These are phyloP conservation scores for Termitomyces sp. DNA, from an alignment of 768 basidiomycete genomes.

Conservation along the genomic window DNA sequence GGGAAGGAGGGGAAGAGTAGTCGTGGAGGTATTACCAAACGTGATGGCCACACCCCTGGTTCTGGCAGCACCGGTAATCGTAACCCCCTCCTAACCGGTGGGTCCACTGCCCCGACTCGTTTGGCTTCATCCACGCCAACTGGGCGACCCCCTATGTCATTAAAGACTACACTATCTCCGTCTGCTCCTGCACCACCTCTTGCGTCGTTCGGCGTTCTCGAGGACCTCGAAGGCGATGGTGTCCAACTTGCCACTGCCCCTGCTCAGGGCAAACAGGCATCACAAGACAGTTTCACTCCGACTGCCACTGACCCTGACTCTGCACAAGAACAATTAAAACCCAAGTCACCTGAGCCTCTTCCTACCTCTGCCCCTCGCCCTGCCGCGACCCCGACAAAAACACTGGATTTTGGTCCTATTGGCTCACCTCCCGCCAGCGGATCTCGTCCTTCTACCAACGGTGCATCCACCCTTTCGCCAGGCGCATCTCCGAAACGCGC, in stretches of 20 bases:
- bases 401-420: slow-evolving; percentile 71
- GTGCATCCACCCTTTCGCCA: slow-evolving; percentile 38
- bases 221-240: slow-evolving; percentile 40
- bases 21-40: slow-evolving; percentile 32
- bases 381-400: slow-evolving; percentile 30
- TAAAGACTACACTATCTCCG: slow-evolving; percentile 70
- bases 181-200: slow-evolving; percentile 80
- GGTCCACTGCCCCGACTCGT: slow-evolving; percentile 68
- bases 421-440: slow-evolving; percentile 66
- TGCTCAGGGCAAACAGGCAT: slow-evolving; percentile 28
- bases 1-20: slow-evolving; percentile 25
- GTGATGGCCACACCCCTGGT: slow-evolving; percentile 25
- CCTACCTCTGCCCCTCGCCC: slow-evolving; percentile 55
- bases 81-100: slow-evolving; percentile 41
- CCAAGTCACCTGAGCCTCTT: slow-evolving; percentile 42
- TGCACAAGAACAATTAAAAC: slow-evolving; percentile 15
- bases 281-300: slow-evolving; percentile 13
- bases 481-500: slow-evolving; percentile 48
- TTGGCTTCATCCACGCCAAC: slow-evolving; percentile 29
- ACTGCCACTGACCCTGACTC: neutral
- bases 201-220: slow-evolving; percentile 60
- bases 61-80: slow-evolving; percentile 21
- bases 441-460: slow-evolving; percentile 21
- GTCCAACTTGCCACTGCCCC: slow-evolving; percentile 43
- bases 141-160: slow-evolving; percentile 55